Evolutionary conservation across 1,284 basidiomycete species (phyloP), one percentile per base, ranked within the genome.

Genomic region (Leccinum subrobustum): DNA sequence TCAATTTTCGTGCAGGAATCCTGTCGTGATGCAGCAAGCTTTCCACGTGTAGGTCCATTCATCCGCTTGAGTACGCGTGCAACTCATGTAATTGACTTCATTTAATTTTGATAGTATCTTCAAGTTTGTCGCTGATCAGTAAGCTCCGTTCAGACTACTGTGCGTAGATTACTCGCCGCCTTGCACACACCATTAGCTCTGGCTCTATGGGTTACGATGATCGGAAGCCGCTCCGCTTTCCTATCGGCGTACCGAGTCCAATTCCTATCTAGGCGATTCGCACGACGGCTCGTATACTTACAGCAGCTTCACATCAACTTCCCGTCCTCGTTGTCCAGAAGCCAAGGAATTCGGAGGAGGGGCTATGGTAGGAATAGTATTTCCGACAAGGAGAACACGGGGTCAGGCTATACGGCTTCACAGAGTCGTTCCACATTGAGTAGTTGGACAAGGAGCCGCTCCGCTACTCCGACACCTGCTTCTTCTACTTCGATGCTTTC

Each of bases 311-410:
- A 68, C 70, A 1, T 66, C 73, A 1, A 65, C 68, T 9, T 75
- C 76, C 75, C 75, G 1, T 78, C 77, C 14, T 70, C 71, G 1
- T 67, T 91, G 20, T 83, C 84, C 6, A 79, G 89, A 25, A 81
- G 83, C 1, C 74, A 83, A 6, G 88, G 80, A 42, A 79, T 90
- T 7, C 76, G 86, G 53, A 77, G 88, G 57, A 77, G 85, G 33
- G 75, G 75, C 5, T 79, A 81, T 4, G 75, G 81, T 16, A 76
- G 69, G 73, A 59, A 63, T 65, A 61, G 65, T 55, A 35, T 64
- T 6, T 83, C 81, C 1, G 86, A 88, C 61, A 86, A 83, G 68
- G 87, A 88, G 70, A 87, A 88, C 23, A 58, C 54, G 2, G 47
- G 57, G 1, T 65, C 72, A 1, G 69, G 73, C 0, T 75, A 73